Base-by-base conservation (phyloP, 768 basidiomycete genomes). In the Russula virescens region DNA sequence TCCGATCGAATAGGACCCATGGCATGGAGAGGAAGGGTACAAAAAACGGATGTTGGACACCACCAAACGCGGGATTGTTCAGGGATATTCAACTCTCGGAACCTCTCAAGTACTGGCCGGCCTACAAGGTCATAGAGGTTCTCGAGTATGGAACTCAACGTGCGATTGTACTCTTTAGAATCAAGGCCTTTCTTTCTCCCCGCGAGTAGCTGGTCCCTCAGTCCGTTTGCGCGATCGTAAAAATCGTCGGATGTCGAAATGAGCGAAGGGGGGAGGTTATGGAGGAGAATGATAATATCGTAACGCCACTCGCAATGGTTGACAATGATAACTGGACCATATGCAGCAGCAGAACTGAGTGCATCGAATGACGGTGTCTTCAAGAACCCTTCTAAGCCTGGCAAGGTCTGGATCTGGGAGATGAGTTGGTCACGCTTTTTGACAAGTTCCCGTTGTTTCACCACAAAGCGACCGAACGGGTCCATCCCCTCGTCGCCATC, bases 231-330 rank as follows among this genome's bases (percentile, higher is more conserved):
- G 11, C 23, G 55, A 5, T 45, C 13, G n/a, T 62, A 57, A 34
- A 62, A 57, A 13, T 46, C 34, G 13, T 52, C 14, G 18, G 28
- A 0, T 11, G 48, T 62, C 3, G 49, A 16, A 14, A 62, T 34
- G 5, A 42, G 34, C 81, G 84, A 85, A 72, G 85, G 84, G 43
- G 81, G 80, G 78, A 82, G 82, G 54, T 79, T 77, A 57, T 11
- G 25, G 45, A 31, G 38, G 18, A 61, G n/a, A 21, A 23, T 46
- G 19, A 58, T 13, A 25, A 23, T 51, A 61, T 57, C 53, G 31
- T 10, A 55, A 11, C 51, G 52, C 31, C 43, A 26, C 26, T 5
- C 7, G n/a, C 7, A 43, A 48, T 48, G 48, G 46, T 48, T 54
- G 38, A 42, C 61, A 21, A 43, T 54, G 40, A 61, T 49, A 10